Evolutionary conservation across 1,139 yeast species (phyloP), one percentile per base, ranked within the genome.

Genomic region (Petasospora rhodanensis): DNA sequence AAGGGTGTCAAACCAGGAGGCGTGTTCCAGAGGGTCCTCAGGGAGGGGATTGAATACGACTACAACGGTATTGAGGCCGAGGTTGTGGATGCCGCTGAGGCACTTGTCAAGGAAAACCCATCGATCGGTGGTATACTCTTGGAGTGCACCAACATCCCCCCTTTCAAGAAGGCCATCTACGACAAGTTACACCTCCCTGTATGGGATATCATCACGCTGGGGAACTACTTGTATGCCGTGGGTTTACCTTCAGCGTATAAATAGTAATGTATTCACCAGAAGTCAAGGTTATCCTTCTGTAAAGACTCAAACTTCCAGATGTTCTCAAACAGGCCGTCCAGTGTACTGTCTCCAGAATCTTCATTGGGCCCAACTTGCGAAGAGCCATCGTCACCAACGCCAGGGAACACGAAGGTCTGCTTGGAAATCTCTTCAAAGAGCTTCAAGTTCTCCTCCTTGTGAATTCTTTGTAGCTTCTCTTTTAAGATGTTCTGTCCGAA

Each of bases 11-110:
- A 31, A 14, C 18, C 18, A 18, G 36, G 33, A 11, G 45, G 43
- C 5, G 26, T 21, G 8, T 41, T 41, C 20, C 43, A 41, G 28
- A 26, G 29, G 15, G 37, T 41, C 3, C 20, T 41, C 13, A 32
- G 45, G 20, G 18, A 39, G 8, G 42, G 41, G 12, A 26, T 33
- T 22, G 34, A 83, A 55, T 84, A 83, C 51, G 93, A 93, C 5
- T 82, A 81, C 63, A 81, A 83, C 57, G 93, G 93, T 6, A 81
- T 83, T 59, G 36, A 40, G 23, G 14, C n/a, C 3, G 43, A 42
- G 15, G 40, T 37, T 9, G 15, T 41, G 4, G 37, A 33, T 12
- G 45, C 45, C 14, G 36, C 26, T 15, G 35, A 34, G 17, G 14
- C 12, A 4, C 25, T 40, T 21, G 19, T 39, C 7, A 20, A 18